Conservation (phyloP, 202 grass and related monocot genomes). For the Zizania palustris region DNA sequence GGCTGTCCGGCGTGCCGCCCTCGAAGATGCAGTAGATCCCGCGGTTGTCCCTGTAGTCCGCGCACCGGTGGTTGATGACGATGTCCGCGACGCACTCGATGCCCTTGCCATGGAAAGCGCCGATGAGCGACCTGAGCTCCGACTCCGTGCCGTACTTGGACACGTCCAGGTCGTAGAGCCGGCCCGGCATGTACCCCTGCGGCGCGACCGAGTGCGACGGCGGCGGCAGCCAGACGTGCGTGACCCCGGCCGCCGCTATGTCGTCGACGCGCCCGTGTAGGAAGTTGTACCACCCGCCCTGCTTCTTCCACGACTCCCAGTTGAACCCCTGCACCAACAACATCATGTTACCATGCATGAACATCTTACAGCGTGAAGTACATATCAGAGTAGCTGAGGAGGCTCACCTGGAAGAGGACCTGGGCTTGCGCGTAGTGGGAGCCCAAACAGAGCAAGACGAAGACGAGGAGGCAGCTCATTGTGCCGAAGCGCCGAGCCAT, state of each 20-base stretch:
- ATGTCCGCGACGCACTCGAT: slow-evolving; percentile 68
- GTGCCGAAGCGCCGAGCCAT: slow-evolving; percentile 31
- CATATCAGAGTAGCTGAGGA: too few relatives aligned
- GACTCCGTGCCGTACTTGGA: slow-evolving; percentile 70
- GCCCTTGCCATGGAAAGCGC: slow-evolving; percentile 55
- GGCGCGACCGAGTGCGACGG: slow-evolving; percentile 59
- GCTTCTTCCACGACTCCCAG: slow-evolving; percentile 81
- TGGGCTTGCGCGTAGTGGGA: slow-evolving; percentile 36
- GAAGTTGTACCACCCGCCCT: slow-evolving; percentile 70
- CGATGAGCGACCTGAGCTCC: slow-evolving; percentile 55
- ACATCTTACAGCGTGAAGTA: too few relatives aligned
- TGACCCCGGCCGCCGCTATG: slow-evolving; percentile 62
- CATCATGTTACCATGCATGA: too few relatives aligned
- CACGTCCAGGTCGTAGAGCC: slow-evolving; percentile 66
- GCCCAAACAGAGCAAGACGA: slow-evolving; percentile 35
- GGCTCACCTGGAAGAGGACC: slow-evolving; percentile 9
- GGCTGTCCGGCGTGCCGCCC: slow-evolving; percentile 57
- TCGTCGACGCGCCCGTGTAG: slow-evolving; percentile 42
- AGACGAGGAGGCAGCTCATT: slow-evolving; percentile 1
- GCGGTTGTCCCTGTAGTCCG: slow-evolving; percentile 65
- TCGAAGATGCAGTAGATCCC: slow-evolving; percentile 41
- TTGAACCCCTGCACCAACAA: slow-evolving; percentile 56
- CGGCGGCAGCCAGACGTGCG: slow-evolving; percentile 35
- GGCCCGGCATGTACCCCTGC: slow-evolving; percentile 82
- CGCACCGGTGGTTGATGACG: slow-evolving; percentile 87